Base-by-base conservation (phyloP, 163 green algal species). In the Scenedesmus sp. region DNA sequence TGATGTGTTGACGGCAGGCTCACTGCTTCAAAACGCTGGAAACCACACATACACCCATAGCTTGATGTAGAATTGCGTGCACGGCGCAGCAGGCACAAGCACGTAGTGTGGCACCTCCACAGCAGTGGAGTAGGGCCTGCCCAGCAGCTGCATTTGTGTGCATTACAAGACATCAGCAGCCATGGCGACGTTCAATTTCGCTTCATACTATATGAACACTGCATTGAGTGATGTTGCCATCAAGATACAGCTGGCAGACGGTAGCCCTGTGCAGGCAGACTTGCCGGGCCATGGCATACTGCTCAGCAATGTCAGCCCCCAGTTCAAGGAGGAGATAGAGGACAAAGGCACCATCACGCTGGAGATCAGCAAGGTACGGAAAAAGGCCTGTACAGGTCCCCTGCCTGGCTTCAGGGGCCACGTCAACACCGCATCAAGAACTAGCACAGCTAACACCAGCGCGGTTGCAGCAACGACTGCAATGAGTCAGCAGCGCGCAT, bases 261-360 rank as follows among this genome's bases (percentile, higher is more conserved):
- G 60, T 10, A 59, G 59, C 8, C 16, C 26, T 54, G 56, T 64
- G 64, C 60, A 91, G 77, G 77, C 46, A 57, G 88, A 88, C 26
- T 16, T 92, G 9, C 88, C 88, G 23, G 79, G 79, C 16, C 88
- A 92, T 66, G 88, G 74, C 46, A 88, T 92, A 55, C 67, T 92
- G 83, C 66, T 92, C 46, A 26, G 59, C n/a, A 86, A 86, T 52
- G 87, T 76, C 46, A 81, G 67, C 66, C 46, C 16, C 1, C 4
- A 85, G 52, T 88, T 84, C 54, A 88, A 76, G 66, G 10, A 67
- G 12, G 60, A 92, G 55, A 92, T 89, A 26, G 86, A 90, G 86
- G 16, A 77, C 20, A 7, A 46, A 23, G 46, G 67, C 52, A 76
- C 20, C 34, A 88, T 92, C 8, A 76, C 81, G 12, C 23, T 92